Evolutionary conservation across 2,329 filamentous ascomycete genomes (phyloP), one percentile per base, ranked within the genome.

Genomic region (Neocucurbitaria cava): DNA sequence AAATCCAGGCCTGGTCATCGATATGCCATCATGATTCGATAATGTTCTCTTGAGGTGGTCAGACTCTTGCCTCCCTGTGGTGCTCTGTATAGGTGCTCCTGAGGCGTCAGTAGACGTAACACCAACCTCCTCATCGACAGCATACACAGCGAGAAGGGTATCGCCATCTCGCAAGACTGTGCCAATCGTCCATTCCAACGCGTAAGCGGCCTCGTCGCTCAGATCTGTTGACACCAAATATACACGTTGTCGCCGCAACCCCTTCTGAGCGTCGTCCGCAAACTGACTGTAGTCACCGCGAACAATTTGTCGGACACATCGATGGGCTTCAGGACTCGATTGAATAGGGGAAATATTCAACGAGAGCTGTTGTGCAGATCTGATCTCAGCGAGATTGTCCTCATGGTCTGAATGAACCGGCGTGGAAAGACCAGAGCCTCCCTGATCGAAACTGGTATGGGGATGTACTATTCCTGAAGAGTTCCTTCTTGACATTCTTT

Each of bases 181-280:
- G 7, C 95, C 95, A 51, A 99, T 93, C 0, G 94, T 95, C 95
- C 95, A 99, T 75, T 99, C 95, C 28, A 99, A 82, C 1, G 95
- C 95, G 74, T 98, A 96, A 6, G 91, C 91, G 4, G 94, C 93
- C 78, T 99, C 95, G 33, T 95, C 91, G 64, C 93, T 97, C 3
- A 98, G 80, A 75, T 99, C 95, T 0, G 92, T 97, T 3, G 95
- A 94, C n/a, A 97, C 92, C 15, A 99, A 80, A 72, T 98, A 99
- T 68, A 95, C 96, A 48, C 95, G 86, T 56, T 94, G 85, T 48
- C 90, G 86, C 45, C 90, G 87, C 45, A 91, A 83, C 47, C 92
- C 91, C 11, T 91, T 89, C 52, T 93, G 88, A 0, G 90, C 90
- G 68, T 93, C 87, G 61, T 89, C 84, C 39, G 90, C 87, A 62